Percentiles rank a stretch among this genome's conserved stretches.
phyloP scores from a whole-genome alignment of 176 grass and related monocot genomes.

The Chrysopogon serrulatus region DNA sequence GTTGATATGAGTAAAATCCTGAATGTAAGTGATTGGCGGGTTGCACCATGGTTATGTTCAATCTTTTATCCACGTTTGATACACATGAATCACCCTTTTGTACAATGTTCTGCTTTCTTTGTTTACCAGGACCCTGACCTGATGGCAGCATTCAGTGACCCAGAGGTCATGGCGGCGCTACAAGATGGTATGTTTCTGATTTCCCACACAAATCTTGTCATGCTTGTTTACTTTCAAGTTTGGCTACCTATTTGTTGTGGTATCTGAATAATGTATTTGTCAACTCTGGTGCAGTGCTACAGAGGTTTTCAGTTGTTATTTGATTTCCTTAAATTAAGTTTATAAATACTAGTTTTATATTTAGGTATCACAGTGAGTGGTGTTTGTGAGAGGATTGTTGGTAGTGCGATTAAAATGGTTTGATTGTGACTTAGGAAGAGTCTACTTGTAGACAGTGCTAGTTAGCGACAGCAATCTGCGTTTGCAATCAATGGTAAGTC shows the following conservation, averaged over 20 bases:
- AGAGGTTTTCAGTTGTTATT: not conserved
- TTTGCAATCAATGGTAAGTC: not conserved
- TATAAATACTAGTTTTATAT: not conserved
- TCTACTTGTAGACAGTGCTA: not conserved
- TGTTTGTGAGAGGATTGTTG: not conserved
- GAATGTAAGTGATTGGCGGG: conserved; percentile 49
- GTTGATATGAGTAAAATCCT: conserved; percentile 90
- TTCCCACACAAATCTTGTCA: not conserved
- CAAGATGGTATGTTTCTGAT: conserved; percentile 69
- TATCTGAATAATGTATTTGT: not conserved
- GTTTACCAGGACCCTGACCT: conserved; percentile 72
- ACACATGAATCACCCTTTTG: not conserved
- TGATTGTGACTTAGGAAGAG: not conserved
- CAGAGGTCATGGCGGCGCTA: conserved; percentile 85
- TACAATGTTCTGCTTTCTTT: conserved; percentile 16
- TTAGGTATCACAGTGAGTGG: not conserved
- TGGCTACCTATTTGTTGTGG: not conserved
- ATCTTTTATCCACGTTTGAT: not conserved
- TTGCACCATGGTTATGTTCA: not conserved
- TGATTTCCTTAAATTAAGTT: not conserved
- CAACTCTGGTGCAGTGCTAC: not conserved
- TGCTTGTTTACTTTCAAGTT: not conserved
- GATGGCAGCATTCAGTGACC: conserved; percentile 84
- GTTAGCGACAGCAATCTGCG: not conserved
- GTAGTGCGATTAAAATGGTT: not conserved